Evolutionary conservation across 352 stramenopile species (phyloP), one percentile per base, ranked within the genome.

Genomic region (Nothophytophthora sp.): DNA sequence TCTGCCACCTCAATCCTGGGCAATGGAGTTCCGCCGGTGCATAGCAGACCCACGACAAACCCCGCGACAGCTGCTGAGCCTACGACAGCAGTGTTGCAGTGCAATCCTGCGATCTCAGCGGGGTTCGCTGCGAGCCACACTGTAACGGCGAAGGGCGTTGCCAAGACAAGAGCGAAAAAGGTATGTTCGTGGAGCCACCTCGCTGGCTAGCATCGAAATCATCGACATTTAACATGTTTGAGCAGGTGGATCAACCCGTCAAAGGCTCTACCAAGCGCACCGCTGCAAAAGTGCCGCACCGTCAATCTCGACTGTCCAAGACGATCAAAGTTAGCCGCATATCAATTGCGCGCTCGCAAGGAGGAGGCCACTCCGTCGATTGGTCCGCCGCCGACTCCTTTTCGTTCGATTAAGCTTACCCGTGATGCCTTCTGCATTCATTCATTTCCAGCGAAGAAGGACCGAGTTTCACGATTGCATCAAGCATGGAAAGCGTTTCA

Each of bases 321-420:
- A n/a, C 8, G 2, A 24, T 13, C 18, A 67, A 55, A 25, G 37
- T 32, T 16, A 54, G 30, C 24, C 55, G 47, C 27, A 33, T 61
- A 27, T 62, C 39, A 5, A 45, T 68, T 11, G 47, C 35, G 1
- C 58, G 46, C 22, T 70, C 55, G 13, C 56, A 60, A 51, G 30
- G 22, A 45, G 32, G 39, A n/a, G 53, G 27, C 19, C 55, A 44
- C n/a, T 33, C 37, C 10, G 28, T 54, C 35, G 60, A 81, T 37
- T 81, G 71, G 71, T 57, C 63, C n/a, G 47, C 57, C 13, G 42
- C 38, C 24, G 71, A 78, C 25, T 46, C 53, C 8, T 81, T 81
- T 43, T 71, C 63, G 13, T 81, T 81, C 35, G 59, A 63, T 20
- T 81, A 35, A 75, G 19, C 44, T 36, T 36, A 7, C n/a, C 0